These are phyloP conservation scores for Guyanaporus albipodus DNA, from an alignment of 768 basidiomycete genomes.

Conservation along the genomic window DNA sequence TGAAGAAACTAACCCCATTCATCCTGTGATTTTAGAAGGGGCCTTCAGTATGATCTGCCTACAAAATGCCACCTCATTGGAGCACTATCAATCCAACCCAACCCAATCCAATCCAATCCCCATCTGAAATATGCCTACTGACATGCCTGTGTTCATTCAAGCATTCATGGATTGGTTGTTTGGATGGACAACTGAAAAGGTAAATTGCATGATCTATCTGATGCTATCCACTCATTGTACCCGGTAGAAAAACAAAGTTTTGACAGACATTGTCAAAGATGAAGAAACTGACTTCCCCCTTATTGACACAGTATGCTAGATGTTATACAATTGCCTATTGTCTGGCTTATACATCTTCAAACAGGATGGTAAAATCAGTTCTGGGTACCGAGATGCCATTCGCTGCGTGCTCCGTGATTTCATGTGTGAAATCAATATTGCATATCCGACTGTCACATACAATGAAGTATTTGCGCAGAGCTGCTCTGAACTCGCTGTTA, in stretches of 20 bases:
- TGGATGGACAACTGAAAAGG: neutral
- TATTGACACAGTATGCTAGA: neutral
- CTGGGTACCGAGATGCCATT: neutral
- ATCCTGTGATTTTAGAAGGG: no score
- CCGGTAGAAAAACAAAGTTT: neutral
- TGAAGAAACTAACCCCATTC: no score
- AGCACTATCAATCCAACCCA: no score
- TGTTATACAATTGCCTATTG: neutral
- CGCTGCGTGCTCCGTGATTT: constrained; percentile 1
- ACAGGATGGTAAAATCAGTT: neutral
- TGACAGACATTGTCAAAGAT: no score
- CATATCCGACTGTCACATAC: constrained; percentile 2
- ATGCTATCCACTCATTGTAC: neutral
- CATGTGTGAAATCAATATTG: neutral
- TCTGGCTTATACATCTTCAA: neutral
- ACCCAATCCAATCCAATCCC: no score
- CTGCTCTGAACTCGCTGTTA: neutral
- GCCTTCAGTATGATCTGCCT: no score
- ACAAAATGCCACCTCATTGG: no score
- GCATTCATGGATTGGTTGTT: constrained; percentile 1
- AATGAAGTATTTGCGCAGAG: constrained; percentile 1
- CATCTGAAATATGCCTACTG: neutral
- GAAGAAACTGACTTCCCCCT: neutral
- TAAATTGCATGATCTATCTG: neutral
- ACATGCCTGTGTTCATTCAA: neutral